Evolutionary conservation across 257 asterid species (phyloP), one percentile per base, ranked within the genome.

Genomic region (Ilex aquifolium): DNA sequence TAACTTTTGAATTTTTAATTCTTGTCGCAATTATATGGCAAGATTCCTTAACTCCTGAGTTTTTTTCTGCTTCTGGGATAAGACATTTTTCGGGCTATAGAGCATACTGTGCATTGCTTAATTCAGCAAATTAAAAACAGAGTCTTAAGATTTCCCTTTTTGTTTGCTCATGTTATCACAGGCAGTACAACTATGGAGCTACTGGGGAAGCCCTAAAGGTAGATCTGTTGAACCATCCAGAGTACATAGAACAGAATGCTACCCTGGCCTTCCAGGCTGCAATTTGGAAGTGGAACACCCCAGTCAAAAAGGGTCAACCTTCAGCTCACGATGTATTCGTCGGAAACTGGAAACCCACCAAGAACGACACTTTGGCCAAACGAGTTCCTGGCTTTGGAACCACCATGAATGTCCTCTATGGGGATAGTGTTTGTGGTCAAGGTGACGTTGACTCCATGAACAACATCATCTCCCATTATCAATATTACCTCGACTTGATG

Each of bases 221-320:
- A 31, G 99, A 92, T 66, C 56, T 92, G 73, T 59, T 89, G 83
- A 82, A 71, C 85, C 99, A 92, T 75, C 99, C 97, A 0, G 98
- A 92, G 64, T 83, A 85, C 83, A 63, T 92, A 10, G 99, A 92
- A 65, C 95, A 92, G 66, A 92, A 92, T 27, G 97, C 99, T 6
- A 92, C 99, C 48, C 66, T 89, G 53, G 96, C 96, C 14, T 92
- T 87, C 85, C 88, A 80, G 64, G 85, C 94, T 15, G 95, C 96
- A 14, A 92, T 92, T 0, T 82, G 76, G 81, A 60, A 68, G 70
- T 92, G 99, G 99, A 87, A 87, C 95, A 77, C 86, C 8, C 88
- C 95, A 2, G 31, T 59, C 15, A 83, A 83, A 71, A 91, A 79
- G 74, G 90, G 90, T 0, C 84, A 77, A 17, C 99, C 99, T 32